phyloP scores from a whole-genome alignment of 148 eudicot genomes.

The Amaranthus palmeri region DNA sequence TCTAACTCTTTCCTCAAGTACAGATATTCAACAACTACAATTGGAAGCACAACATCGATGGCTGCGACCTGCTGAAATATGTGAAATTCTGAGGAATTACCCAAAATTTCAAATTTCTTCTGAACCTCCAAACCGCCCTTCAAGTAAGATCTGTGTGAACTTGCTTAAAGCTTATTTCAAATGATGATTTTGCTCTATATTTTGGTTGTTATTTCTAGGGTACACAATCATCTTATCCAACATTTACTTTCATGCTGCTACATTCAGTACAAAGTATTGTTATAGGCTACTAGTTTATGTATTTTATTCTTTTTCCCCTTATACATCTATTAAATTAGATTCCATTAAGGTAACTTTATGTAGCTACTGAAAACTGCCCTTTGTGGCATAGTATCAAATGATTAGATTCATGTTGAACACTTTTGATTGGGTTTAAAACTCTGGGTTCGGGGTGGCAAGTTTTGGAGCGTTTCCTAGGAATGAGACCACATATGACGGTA shows the following conservation, averaged over 20 bases:
- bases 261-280: background rate
- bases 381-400: background rate
- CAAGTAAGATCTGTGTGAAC: constrained; percentile 29
- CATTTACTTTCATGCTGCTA: background rate
- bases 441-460: background rate
- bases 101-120: constrained; percentile 47
- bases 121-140: constrained; percentile 56
- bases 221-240: background rate
- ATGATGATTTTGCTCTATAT: constrained; percentile 5
- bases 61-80: constrained; percentile 74
- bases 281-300: background rate
- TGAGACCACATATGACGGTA: background rate
- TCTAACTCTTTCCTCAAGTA: background rate
- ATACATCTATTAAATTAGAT: background rate
- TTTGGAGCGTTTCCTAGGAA: background rate
- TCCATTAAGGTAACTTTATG: background rate
- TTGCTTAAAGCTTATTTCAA: constrained; percentile 1
- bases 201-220: background rate
- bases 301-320: background rate
- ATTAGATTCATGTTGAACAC: background rate
- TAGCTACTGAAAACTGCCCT: background rate
- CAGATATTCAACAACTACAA: constrained; percentile 57
- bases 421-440: background rate
- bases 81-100: constrained; percentile 57
- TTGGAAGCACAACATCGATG: constrained; percentile 65